phyloP scores from a whole-genome alignment of 371 early-diverging fungal species.

The Circinella minor region DNA sequence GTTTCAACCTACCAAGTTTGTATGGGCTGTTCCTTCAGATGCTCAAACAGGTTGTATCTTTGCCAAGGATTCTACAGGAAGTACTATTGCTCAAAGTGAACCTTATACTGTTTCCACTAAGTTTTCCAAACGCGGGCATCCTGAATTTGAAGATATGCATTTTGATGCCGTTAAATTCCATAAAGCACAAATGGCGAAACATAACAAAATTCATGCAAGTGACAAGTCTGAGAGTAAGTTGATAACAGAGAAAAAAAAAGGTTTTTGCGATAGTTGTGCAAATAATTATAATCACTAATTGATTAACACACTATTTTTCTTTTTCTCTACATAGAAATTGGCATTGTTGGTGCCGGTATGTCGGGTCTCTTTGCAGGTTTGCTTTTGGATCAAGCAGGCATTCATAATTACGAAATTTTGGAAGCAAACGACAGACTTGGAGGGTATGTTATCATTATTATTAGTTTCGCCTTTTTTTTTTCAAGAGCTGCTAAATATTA shows the following conservation, averaged over 20 bases:
- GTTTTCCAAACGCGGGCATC: constrained; percentile 32
- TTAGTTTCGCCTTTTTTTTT: neutral
- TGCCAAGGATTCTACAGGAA: constrained; percentile 23
- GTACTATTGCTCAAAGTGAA: constrained; percentile 27
- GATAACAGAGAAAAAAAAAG: neutral
- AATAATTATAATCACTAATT: too few species aligned
- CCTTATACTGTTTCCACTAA: constrained; percentile 11
- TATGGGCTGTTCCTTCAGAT: constrained; percentile 32
- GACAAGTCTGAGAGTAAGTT: constrained; percentile 24
- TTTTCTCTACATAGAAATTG: constrained; percentile 26
- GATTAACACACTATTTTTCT: neutral
- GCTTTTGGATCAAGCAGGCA: constrained; percentile 37
- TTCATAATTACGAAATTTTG: constrained; percentile 37
- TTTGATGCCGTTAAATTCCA: constrained; percentile 38
- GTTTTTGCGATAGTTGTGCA: too few species aligned
- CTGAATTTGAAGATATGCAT: constrained; percentile 33
- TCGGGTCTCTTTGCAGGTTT: constrained; percentile 36
- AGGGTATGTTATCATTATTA: constrained; percentile 19
- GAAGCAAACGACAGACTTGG: constrained; percentile 38
- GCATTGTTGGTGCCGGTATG: constrained; percentile 44
- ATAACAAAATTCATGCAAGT: constrained; percentile 20
- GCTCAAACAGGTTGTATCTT: constrained; percentile 24
- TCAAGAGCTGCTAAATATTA: neutral
- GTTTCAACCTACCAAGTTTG: constrained; percentile 28
- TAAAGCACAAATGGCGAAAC: constrained; percentile 25